Conservation (phyloP, 2,329 filamentous ascomycete species). For the Fusarium sp. region DNA sequence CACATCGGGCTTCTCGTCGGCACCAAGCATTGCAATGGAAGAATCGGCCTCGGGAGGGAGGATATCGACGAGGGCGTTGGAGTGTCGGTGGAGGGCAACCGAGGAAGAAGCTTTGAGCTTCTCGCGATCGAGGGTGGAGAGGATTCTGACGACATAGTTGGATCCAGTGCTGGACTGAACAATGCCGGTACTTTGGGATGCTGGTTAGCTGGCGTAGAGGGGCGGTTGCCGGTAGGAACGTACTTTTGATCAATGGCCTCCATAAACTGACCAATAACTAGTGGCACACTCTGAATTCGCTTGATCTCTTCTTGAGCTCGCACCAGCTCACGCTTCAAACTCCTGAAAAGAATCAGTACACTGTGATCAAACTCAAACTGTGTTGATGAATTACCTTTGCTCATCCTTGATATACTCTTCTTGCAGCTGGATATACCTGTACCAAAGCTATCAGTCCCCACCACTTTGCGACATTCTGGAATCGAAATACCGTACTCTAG, state of each 20-base stretch:
- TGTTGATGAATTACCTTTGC: conserved; percentile 74
- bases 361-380: background rate
- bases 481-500: conserved; percentile 75
- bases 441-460: conserved; percentile 44
- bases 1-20: conserved; percentile 97
- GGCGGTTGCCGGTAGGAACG: conserved; percentile 47
- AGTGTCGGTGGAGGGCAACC: conserved; percentile 97
- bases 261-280: conserved; percentile 99
- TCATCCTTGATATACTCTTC: conserved; percentile 99
- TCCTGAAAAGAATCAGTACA: conserved; percentile 65
- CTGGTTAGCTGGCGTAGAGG: conserved; percentile 16
- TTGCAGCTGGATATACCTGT: conserved; percentile 92
- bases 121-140: conserved; percentile 98
- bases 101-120: conserved; percentile 98
- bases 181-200: conserved; percentile 84
- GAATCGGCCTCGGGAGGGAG: conserved; percentile 98
- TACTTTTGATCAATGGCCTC: conserved; percentile 99
- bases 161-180: conserved; percentile 98
- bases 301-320: conserved; percentile 99
- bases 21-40: conserved; percentile 97
- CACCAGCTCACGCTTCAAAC: conserved; percentile 95
- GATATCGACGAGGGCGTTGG: conserved; percentile 98
- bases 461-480: conserved; percentile 1
- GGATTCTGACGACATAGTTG: conserved; percentile 98
- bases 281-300: conserved; percentile 96